Evolutionary conservation across 106 monocot genomes (phyloP).

Genomic region (Ottelia alismoides): DNA sequence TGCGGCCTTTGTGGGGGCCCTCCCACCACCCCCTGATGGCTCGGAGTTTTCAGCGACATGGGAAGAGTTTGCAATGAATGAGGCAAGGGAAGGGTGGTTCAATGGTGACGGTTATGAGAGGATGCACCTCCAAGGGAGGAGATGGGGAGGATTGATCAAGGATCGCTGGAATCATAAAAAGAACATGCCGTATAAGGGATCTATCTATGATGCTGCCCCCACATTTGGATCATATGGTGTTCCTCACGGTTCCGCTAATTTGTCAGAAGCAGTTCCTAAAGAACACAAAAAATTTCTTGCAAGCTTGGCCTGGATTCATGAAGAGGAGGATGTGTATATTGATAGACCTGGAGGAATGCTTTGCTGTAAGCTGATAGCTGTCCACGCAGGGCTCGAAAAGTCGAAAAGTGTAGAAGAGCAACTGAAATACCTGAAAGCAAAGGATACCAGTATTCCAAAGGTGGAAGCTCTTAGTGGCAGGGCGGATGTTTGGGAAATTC

Average conservation of each 20-base stretch:
- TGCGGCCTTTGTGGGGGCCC: conserved; percentile 83
- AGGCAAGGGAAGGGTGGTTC: conserved; percentile 95
- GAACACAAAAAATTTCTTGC: conserved; percentile 73
- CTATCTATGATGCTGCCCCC: conserved; percentile 74
- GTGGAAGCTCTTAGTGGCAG: conserved; percentile 76
- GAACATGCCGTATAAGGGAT: conserved; percentile 57
- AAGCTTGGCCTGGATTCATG: conserved; percentile 78
- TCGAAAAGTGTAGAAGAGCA: conserved; percentile 51
- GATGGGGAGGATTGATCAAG: conserved; percentile 67
- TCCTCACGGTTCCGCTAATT: conserved; percentile 85
- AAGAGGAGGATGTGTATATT: conserved; percentile 73
- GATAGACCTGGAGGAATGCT: conserved; percentile 39
- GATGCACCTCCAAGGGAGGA: conserved; percentile 94
- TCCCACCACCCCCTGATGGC: conserved; percentile 55
- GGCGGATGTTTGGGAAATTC: conserved; percentile 22
- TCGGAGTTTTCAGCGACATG: conserved; percentile 51
- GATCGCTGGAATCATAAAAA: conserved; percentile 55
- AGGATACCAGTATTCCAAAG: conserved; percentile 64
- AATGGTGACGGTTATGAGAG: conserved; percentile 46
- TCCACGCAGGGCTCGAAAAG: conserved; percentile 84
- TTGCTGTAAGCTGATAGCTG: conserved; percentile 65
- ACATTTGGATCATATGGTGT: conserved; percentile 92
- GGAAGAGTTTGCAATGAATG: conserved; percentile 54
- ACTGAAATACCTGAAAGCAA: conserved; percentile 34
- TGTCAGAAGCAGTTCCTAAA: conserved; percentile 59